A percentile compares a stretch with the other conserved stretches of the same genome.
phyloP scores from a whole-genome alignment of 106 monocot genomes.

The Chionographis japonica region DNA sequence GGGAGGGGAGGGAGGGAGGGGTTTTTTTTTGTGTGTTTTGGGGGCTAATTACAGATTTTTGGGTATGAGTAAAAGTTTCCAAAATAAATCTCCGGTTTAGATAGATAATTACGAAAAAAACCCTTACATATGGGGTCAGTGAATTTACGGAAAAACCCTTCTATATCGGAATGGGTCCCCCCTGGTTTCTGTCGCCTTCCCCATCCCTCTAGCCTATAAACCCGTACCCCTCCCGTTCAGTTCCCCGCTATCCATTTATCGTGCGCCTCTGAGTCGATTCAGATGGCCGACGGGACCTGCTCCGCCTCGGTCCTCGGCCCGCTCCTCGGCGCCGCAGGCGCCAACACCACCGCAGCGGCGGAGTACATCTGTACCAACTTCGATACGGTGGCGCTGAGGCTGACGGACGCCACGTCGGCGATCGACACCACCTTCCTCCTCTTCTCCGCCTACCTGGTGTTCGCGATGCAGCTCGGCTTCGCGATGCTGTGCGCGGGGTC shows the following conservation, averaged over 20 bases:
- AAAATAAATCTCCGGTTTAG: too few species aligned
- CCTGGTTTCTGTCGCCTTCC: too few species aligned
- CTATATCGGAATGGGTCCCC: too few species aligned
- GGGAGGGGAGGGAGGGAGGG: too few species aligned
- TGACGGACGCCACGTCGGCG: conserved; percentile 21
- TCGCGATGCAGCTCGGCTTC: conserved; percentile 94
- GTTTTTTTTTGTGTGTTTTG: too few species aligned
- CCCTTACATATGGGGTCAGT: too few species aligned
- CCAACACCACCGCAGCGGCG: conserved; percentile 10
- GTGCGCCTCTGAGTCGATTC: background rate
- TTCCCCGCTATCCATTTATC: background rate
- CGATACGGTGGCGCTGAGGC: background rate
- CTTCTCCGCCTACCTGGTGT: conserved; percentile 91
- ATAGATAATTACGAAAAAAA: too few species aligned
- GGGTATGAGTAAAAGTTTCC: too few species aligned
- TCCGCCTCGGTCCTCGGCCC: background rate
- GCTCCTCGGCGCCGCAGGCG: conserved; percentile 1
- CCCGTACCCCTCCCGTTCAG: background rate
- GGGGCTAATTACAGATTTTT: too few species aligned
- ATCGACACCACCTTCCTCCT: conserved; percentile 70
- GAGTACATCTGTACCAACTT: conserved; percentile 27
- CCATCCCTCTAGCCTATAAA: background rate
- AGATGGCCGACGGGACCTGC: conserved; percentile 7
- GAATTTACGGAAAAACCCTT: too few species aligned
- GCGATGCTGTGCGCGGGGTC: conserved; percentile 97